phyloP scores from a whole-genome alignment of 2,329 filamentous ascomycete genomes.

The Nemania abortiva region DNA sequence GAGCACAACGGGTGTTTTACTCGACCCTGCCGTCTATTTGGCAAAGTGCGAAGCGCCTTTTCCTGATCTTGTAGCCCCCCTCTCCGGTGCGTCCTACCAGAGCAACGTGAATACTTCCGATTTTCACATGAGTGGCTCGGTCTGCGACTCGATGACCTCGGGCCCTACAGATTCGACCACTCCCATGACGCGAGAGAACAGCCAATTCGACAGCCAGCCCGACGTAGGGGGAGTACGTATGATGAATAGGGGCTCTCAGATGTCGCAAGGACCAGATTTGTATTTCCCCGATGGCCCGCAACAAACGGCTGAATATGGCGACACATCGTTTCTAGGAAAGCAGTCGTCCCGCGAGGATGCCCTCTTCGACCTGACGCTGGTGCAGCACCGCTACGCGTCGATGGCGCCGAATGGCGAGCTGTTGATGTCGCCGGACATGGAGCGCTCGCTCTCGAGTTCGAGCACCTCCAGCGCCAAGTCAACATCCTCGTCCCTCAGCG shows the following conservation, averaged over 20 bases:
- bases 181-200: constrained; percentile 52
- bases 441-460: constrained; percentile 61
- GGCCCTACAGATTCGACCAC: constrained; percentile 50
- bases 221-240: constrained; percentile 50
- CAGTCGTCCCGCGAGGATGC: constrained; percentile 46
- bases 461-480: constrained; percentile 60
- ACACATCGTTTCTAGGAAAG: constrained; percentile 47
- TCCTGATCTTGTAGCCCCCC: constrained; percentile 26
- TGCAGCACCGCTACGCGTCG: constrained; percentile 49
- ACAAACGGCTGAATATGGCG: constrained; percentile 42
- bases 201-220: constrained; percentile 50
- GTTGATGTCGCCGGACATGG: constrained; percentile 56
- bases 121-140: constrained; percentile 48
- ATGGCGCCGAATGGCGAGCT: constrained; percentile 49
- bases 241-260: constrained; percentile 52
- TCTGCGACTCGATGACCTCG: constrained; percentile 54
- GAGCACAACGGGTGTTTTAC: constrained; percentile 50
- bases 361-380: constrained; percentile 50
- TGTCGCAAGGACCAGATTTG: constrained; percentile 47
- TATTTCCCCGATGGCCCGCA: constrained; percentile 44
- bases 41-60: constrained; percentile 46
- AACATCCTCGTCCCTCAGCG: constrained; percentile 59
- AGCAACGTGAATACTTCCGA: constrained; percentile 44
- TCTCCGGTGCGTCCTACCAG: constrained; percentile 38
- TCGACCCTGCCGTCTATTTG: constrained; percentile 57